phyloP scores from a whole-genome alignment of 2,329 filamentous ascomycete genomes.

The Apiospora malaysiana region DNA sequence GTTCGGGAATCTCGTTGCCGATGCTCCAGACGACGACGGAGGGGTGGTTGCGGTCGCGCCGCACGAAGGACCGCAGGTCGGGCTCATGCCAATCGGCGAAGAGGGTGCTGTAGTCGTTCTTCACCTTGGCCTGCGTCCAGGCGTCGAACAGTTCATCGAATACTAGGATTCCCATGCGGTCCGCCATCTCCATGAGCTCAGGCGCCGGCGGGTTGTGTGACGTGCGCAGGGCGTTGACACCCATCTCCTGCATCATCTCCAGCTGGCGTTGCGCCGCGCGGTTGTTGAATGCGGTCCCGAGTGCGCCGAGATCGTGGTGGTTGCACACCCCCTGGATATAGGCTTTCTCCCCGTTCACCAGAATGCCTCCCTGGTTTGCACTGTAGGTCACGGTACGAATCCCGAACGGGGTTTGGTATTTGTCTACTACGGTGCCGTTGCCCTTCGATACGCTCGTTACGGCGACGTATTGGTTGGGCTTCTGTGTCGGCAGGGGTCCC shows the following conservation, averaged over 20 bases:
- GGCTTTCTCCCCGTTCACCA: conserved; percentile 52
- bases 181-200: conserved; percentile 55
- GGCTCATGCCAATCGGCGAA: conserved; percentile 60
- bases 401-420: conserved; percentile 57
- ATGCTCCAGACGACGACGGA: conserved; percentile 59
- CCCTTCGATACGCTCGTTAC: conserved; percentile 44
- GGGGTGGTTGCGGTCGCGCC: conserved; percentile 60
- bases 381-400: conserved; percentile 51
- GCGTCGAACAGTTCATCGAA: conserved; percentile 61
- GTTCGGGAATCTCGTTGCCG: conserved; percentile 60
- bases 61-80: conserved; percentile 56
- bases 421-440: conserved; percentile 37
- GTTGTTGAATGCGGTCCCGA: conserved; percentile 57
- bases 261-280: conserved; percentile 56
- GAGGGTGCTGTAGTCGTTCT: conserved; percentile 56
- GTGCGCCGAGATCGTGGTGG: conserved; percentile 57
- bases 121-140: conserved; percentile 53
- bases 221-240: conserved; percentile 55
- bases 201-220: conserved; percentile 60
- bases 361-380: conserved; percentile 45
- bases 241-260: conserved; percentile 55
- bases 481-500: conserved; percentile 52
- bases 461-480: conserved; percentile 54
- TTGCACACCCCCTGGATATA: conserved; percentile 54
- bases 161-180: conserved; percentile 55